These are phyloP conservation scores for Magnusiomyces clavatus DNA, from an alignment of 1,139 yeast species.

Conservation along the genomic window DNA sequence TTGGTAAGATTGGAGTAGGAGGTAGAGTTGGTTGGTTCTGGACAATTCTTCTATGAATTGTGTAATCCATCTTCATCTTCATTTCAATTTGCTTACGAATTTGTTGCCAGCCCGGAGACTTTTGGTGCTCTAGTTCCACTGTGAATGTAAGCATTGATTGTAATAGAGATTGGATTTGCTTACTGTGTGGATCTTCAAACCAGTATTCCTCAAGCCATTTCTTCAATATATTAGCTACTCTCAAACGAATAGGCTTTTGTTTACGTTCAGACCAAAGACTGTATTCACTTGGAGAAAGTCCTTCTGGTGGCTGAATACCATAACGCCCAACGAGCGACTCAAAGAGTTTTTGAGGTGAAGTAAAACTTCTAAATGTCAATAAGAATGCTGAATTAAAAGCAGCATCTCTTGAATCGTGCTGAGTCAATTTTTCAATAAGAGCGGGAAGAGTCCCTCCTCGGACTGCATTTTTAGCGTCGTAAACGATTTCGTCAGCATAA, in stretches of 20 bases:
- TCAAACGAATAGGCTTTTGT: constrained; percentile 52
- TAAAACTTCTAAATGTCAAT: constrained; percentile 69
- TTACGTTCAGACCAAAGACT: constrained; percentile 72
- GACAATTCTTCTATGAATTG: constrained; percentile 16
- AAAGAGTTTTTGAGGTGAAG: constrained; percentile 59
- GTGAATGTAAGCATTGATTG: constrained; percentile 53
- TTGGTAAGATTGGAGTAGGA: constrained; percentile 25
- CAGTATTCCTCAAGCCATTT: constrained; percentile 69
- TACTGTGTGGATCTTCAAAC: constrained; percentile 37
- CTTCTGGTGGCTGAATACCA: constrained; percentile 78
- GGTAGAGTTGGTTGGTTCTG: constrained; percentile 19
- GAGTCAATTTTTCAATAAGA: constrained; percentile 73
- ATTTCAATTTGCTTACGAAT: constrained; percentile 21
- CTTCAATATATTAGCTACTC: constrained; percentile 67
- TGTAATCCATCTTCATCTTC: constrained; percentile 22
- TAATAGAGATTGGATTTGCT: constrained; percentile 28
- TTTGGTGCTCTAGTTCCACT: constrained; percentile 40
- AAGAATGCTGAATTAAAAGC: constrained; percentile 65
- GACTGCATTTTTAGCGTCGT: constrained; percentile 60
- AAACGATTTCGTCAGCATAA: constrained; percentile 62
- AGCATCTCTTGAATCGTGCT: constrained; percentile 63
- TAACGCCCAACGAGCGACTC: constrained; percentile 57
- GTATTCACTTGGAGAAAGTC: constrained; percentile 76
- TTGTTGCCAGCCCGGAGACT: constrained; percentile 33
- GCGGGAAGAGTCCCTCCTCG: constrained; percentile 86